Evolutionary conservation across 2,329 filamentous ascomycete species (phyloP).

Genomic region (Botrytis squamosa): DNA sequence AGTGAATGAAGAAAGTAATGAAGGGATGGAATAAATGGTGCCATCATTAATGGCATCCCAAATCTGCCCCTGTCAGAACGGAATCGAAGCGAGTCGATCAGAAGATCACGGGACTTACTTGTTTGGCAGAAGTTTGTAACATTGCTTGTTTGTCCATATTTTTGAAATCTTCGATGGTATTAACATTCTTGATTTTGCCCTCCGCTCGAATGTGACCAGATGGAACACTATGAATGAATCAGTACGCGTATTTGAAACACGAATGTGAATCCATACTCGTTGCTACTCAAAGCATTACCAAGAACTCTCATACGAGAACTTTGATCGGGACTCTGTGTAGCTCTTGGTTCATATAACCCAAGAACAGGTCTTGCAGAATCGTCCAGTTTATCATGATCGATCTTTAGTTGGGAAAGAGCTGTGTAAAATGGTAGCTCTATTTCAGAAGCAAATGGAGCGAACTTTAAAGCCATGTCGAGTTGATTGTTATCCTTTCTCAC

Average conservation of each 20-base stretch:
- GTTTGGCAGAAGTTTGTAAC: slow-evolving; percentile 74
- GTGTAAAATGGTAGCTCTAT: slow-evolving; percentile 96
- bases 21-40: slow-evolving; percentile 92
- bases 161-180: slow-evolving; percentile 91
- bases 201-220: slow-evolving; percentile 76
- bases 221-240: slow-evolving; percentile 54
- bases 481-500: not conserved
- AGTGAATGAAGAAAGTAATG: slow-evolving; percentile 83
- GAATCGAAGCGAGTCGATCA: slow-evolving; percentile 9
- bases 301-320: slow-evolving; percentile 90
- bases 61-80: slow-evolving; percentile 56
- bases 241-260: slow-evolving; percentile 16
- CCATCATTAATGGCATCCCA: slow-evolving; percentile 98
- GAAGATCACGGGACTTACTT: slow-evolving; percentile 50
- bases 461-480: slow-evolving; percentile 55
- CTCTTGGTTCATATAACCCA: slow-evolving; percentile 83
- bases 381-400: slow-evolving; percentile 95
- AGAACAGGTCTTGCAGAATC: slow-evolving; percentile 85
- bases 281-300: slow-evolving; percentile 78
- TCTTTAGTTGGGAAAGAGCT: slow-evolving; percentile 86
- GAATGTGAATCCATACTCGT: slow-evolving; percentile 61
- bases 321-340: slow-evolving; percentile 66
- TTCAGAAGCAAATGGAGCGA: slow-evolving; percentile 87
- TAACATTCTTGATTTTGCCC: slow-evolving; percentile 92
- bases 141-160: slow-evolving; percentile 76